Evolutionary conservation across 2,329 filamentous ascomycete species (phyloP), one percentile per base, ranked within the genome.

Genomic region (Aspergillus carbonarius): DNA sequence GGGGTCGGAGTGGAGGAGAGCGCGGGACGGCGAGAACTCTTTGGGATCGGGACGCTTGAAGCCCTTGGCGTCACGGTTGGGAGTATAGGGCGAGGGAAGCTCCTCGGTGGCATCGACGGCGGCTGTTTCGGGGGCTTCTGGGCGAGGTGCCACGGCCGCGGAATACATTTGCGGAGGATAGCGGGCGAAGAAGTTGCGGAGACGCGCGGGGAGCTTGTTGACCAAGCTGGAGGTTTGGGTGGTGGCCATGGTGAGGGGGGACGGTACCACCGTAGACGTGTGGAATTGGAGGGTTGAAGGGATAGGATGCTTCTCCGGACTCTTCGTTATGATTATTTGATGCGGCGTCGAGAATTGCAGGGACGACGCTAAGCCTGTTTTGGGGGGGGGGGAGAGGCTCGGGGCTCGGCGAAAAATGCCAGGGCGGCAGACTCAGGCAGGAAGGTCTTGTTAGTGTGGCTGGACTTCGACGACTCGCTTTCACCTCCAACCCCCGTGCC

Each of bases 101-200:
- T 65, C 57, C 32, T 63, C 51, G 25, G n/a, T 8, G 51, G 32
- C 18, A 3, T 30, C 25, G 51, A 18, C 51, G 37, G 51, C 15
- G 37, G 37, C 23, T 1, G 51, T 27, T 13, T 68, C 60, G 39
- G 70, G 66, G 42, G 65, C 55, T 56, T 66, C 55, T 44, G 68
- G 63, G 39, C 61, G 67, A 47, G 70, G 69, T 47, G 64, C 65
- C 23, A 72, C 71, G 65, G 74, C 64, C 25, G 74, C 71, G 53
- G 73, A 80, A 68, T 74, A 85, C 68, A 68, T 72, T 72, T 70
- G 83, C 49, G 93, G 92, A 42, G 95, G 95, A 76, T 93, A 97
- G 65, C 90, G 89, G 58, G 89, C 89, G 77, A 99, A 90, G 84
- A 99, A 97, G 70, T 87, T 87, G 72, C 89, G 85, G 47, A 99